Conservation (phyloP, 164 flowering plant genomes). For the Brasenia schreberi region DNA sequence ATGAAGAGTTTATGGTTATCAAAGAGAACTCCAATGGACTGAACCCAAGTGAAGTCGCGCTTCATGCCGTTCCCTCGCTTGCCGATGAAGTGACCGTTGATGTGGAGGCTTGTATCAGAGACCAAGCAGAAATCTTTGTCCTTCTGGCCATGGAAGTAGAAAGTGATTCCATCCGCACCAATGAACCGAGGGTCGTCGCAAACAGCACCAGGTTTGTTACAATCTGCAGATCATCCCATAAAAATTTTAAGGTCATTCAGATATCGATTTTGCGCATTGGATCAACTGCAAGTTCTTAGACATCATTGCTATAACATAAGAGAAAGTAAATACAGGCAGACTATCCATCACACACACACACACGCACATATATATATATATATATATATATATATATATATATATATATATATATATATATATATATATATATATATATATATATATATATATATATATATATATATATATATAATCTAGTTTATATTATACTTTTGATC, state of each 20-base stretch:
- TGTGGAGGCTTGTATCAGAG: conserved; percentile 19
- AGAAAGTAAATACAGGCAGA: no score
- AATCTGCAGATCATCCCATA: conserved; percentile 5
- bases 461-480: no score
- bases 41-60: conserved; percentile 21
- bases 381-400: no score
- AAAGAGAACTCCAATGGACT: conserved; percentile 15
- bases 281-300: neutral
- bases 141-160: conserved; percentile 25
- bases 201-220: conserved; percentile 16
- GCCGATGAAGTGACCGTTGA: conserved; percentile 26
- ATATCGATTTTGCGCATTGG: neutral
- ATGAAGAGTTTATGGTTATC: conserved; percentile 9
- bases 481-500: no score
- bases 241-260: neutral
- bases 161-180: conserved; percentile 23
- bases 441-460: no score
- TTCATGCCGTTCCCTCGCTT: conserved; percentile 5
- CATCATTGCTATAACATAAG: neutral
- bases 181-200: conserved; percentile 23
- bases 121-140: conserved; percentile 19
- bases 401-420: no score
- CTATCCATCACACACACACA: no score
- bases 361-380: no score
- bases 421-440: no score